These are phyloP conservation scores for Flaveria floridana DNA, from an alignment of 140 eudicot genomes.

Conservation along the genomic window DNA sequence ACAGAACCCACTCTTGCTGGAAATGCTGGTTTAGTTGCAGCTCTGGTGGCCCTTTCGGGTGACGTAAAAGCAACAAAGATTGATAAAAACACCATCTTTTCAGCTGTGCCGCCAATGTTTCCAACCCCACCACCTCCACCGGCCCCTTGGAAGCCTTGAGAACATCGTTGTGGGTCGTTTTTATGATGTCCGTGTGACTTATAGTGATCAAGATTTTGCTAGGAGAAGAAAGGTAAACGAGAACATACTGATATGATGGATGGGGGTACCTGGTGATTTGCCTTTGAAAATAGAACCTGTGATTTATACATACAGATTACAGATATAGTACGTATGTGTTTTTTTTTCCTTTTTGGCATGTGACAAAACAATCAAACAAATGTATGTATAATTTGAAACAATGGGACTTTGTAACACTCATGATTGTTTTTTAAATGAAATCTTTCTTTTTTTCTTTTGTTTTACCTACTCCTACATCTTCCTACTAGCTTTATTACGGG, in stretches of 20 bases:
- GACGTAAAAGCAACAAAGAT: conserved; percentile 41
- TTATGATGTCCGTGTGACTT: conserved; percentile 29
- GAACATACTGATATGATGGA: conserved; percentile 15
- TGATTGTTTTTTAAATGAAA: conserved; percentile 31
- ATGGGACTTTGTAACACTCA: conserved; percentile 32
- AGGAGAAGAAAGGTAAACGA: conserved; percentile 27
- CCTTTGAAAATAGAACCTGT: conserved; percentile 30
- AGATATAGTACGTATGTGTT: conserved; percentile 28
- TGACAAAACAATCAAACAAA: conserved; percentile 23
- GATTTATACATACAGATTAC: conserved; percentile 24
- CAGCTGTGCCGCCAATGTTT: conserved; percentile 96
- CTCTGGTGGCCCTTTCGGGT: conserved; percentile 90
- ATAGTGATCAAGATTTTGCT: conserved; percentile 37
- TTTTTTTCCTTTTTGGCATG: conserved; percentile 28
- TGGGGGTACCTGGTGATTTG: conserved; percentile 6
- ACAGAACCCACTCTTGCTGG: conserved; percentile 97
- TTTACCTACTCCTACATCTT: background rate
- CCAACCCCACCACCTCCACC: conserved; percentile 98
- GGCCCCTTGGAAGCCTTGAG: conserved; percentile 91
- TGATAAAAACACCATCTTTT: conserved; percentile 90
- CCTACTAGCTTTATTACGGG: background rate
- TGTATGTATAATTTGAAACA: conserved; percentile 45
- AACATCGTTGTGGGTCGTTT: background rate
- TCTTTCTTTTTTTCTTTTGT: conserved; percentile 1
- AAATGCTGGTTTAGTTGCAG: conserved; percentile 95